phyloP scores from a whole-genome alignment of 2,329 filamentous ascomycete genomes.

The Fulvia fulva region DNA sequence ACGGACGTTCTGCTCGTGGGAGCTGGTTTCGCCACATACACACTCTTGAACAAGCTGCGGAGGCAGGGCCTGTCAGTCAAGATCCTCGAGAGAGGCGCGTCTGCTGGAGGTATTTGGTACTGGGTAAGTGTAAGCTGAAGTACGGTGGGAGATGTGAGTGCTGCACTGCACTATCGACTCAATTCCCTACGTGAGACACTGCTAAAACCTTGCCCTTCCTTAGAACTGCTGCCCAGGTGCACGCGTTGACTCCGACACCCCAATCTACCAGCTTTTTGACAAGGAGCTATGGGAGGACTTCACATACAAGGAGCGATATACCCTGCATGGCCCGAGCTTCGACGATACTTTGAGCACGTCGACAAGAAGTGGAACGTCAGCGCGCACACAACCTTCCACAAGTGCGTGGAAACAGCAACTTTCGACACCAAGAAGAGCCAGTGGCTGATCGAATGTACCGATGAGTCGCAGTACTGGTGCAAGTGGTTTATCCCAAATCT shows the following conservation, averaged over 20 bases:
- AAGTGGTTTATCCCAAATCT: conserved; percentile 53
- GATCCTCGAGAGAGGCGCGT: conserved; percentile 35
- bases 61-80: conserved; percentile 31
- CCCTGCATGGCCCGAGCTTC: conserved; percentile 45
- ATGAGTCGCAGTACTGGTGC: conserved; percentile 48
- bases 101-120: conserved; percentile 36
- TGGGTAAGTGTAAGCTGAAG: conserved; percentile 1
- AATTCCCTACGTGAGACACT: too few species aligned
- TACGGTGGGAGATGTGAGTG: not conserved
- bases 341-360: conserved; percentile 57
- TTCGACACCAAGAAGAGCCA: conserved; percentile 49
- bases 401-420: conserved; percentile 50
- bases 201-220: not conserved
- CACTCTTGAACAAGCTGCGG: conserved; percentile 31
- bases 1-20: conserved; percentile 19
- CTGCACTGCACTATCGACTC: not conserved
- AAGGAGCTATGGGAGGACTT: conserved; percentile 44
- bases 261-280: conserved; percentile 30
- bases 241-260: conserved; percentile 41
- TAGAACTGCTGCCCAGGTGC: conserved; percentile 38
- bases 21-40: conserved; percentile 21
- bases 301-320: conserved; percentile 45
- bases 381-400: conserved; percentile 56
- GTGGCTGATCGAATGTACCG: conserved; percentile 51
- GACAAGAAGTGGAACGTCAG: conserved; percentile 53